A percentile compares a stretch with the other conserved stretches of the same genome.
Conservation (phyloP, 164 flowering plant genomes). For the Malania oleifera region DNA sequence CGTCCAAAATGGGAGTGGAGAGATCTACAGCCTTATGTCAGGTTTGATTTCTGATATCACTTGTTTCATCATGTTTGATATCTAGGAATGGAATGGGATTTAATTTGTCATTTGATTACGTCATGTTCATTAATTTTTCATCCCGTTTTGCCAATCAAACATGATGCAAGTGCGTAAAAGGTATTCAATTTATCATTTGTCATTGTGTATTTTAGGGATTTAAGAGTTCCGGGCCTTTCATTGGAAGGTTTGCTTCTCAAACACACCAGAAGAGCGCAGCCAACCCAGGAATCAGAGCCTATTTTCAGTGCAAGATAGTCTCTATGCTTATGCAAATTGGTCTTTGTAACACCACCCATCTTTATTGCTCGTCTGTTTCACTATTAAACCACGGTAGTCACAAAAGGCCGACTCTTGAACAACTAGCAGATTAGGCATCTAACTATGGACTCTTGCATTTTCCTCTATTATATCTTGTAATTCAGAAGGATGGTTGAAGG, state of each 20-base stretch:
- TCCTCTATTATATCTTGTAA: too few species aligned
- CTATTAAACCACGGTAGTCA: too few species aligned
- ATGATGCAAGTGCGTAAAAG: not conserved
- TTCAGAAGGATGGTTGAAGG: too few species aligned
- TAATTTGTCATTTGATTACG: too few species aligned
- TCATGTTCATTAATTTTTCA: not conserved
- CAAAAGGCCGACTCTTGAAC: too few species aligned
- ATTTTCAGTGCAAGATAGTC: constrained; percentile 69
- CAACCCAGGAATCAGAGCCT: constrained; percentile 64
- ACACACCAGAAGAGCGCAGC: constrained; percentile 86
- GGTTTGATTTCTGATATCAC: constrained; percentile 28
- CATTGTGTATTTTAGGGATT: constrained; percentile 48
- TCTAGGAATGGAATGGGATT: too few species aligned
- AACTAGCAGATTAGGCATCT: too few species aligned
- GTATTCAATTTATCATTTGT: not conserved
- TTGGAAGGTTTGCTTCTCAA: constrained; percentile 85
- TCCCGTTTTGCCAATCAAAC: not conserved
- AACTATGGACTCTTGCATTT: too few species aligned
- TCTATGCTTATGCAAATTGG: too few species aligned
- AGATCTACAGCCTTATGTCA: constrained; percentile 80
- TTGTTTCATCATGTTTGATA: not conserved
- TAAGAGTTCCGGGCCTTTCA: constrained; percentile 83
- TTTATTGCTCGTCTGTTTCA: too few species aligned
- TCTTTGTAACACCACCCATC: too few species aligned
- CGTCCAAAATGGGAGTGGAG: constrained; percentile 85